Percentiles rank a stretch among this genome's conserved stretches.
Conservation (phyloP, 352 stramenopile species). For the Peronospora destructor region DNA sequence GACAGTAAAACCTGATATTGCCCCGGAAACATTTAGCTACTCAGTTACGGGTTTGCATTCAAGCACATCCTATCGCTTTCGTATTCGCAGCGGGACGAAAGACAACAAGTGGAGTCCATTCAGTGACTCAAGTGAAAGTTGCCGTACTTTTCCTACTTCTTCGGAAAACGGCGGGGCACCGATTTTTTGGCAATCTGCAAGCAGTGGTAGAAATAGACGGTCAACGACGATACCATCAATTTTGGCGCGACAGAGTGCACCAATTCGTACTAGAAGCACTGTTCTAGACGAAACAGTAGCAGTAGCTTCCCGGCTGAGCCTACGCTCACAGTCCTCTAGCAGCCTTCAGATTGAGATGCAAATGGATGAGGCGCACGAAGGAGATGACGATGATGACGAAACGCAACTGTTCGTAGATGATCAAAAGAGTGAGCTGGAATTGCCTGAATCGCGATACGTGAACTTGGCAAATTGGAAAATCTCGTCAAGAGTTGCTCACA, state of each 20-base stretch:
- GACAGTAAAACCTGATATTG: slow-evolving; percentile 66
- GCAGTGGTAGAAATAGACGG: slow-evolving; percentile 9
- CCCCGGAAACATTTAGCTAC: slow-evolving; percentile 43
- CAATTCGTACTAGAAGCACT: slow-evolving; percentile 55
- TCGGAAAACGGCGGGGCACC: slow-evolving; percentile 10
- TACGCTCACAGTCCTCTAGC: slow-evolving; percentile 32
- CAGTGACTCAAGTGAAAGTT: slow-evolving; percentile 61
- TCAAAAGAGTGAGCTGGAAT: slow-evolving; percentile 10
- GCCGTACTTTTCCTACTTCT: slow-evolving; percentile 34
- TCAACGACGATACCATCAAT: slow-evolving; percentile 3
- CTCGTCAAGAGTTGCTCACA: slow-evolving; percentile 24
- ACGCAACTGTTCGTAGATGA: slow-evolving; percentile 10
- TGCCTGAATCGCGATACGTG: slow-evolving; percentile 23
- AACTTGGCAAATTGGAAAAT: slow-evolving; percentile 47
- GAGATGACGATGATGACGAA: slow-evolving; percentile 12
- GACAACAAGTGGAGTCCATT: slow-evolving; percentile 65
- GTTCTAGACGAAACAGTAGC: slow-evolving; percentile 71
- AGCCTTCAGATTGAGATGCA: slow-evolving; percentile 17
- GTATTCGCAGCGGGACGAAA: slow-evolving; percentile 49
- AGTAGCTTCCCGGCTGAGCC: slow-evolving; percentile 43
- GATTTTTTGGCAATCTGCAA: slow-evolving; percentile 1
- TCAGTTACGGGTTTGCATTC: slow-evolving; percentile 47
- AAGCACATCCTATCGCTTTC: slow-evolving; percentile 66
- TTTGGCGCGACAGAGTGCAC: slow-evolving; percentile 11
- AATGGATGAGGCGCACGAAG: slow-evolving; percentile 11